Evolutionary conservation across 176 grass and related monocot genomes (phyloP).

Genomic region (Microstegium vimineum): DNA sequence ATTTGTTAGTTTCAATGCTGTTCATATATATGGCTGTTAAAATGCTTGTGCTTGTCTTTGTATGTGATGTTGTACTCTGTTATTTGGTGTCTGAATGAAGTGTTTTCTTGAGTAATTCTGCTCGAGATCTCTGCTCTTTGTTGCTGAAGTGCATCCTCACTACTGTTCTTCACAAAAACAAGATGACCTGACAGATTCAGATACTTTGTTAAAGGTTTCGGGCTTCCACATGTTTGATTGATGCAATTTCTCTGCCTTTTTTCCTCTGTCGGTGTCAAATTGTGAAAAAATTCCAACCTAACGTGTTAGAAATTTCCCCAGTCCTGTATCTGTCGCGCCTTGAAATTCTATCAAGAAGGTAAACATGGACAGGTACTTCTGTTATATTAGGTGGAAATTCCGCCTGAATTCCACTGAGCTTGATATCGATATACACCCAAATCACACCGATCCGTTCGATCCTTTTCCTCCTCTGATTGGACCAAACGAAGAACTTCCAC

Average conservation of each 20-base stretch:
- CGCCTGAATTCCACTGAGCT: background rate
- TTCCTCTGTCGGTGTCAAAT: background rate
- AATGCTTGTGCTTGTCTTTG: background rate
- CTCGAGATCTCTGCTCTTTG: background rate
- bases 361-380: background rate
- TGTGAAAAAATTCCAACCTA: background rate
- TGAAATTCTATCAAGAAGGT: too few relatives aligned
- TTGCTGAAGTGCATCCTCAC: background rate
- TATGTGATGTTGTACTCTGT: conserved; percentile 24
- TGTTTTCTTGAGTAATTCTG: background rate
- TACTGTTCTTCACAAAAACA: background rate
- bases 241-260: background rate
- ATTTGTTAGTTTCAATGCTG: conserved; percentile 26
- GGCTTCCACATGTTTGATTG: background rate
- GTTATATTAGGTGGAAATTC: background rate
- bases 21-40: conserved; percentile 19
- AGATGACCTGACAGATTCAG: background rate
- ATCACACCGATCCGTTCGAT: background rate
- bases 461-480: background rate
- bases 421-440: conserved; percentile 8
- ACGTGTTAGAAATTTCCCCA: background rate
- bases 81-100: conserved; percentile 15
- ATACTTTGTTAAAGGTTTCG: too few relatives aligned
- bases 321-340: conserved; percentile 30
- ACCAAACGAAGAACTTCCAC: background rate